Conservation (phyloP, 1,139 yeast genomes). For the Candida labiduridarum region DNA sequence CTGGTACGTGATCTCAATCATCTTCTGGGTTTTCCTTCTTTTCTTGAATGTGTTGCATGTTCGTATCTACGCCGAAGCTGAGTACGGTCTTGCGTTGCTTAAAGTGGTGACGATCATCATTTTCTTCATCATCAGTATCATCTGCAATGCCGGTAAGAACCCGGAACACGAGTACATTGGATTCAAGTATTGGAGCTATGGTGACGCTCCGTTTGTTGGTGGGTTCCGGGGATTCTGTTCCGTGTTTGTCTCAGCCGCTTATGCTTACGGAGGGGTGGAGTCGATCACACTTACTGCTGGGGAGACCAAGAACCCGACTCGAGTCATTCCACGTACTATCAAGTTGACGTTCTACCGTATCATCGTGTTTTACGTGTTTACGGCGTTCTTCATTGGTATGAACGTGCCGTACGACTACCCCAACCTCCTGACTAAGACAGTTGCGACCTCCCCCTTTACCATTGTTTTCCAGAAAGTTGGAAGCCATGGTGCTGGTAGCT, state of each 20-base stretch:
- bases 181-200: constrained; percentile 38
- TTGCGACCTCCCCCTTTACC: constrained; percentile 66
- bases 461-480: constrained; percentile 59
- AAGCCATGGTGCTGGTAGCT: constrained; percentile 46
- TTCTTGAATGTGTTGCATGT: too few relatives aligned
- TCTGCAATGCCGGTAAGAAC: too few relatives aligned
- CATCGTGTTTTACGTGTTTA: constrained; percentile 39
- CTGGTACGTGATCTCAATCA: too few relatives aligned
- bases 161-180: too few relatives aligned
- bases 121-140: too few relatives aligned
- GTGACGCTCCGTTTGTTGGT: constrained; percentile 45
- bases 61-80: too few relatives aligned
- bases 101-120: too few relatives aligned
- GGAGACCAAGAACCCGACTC: constrained; percentile 60
- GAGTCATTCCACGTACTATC: constrained; percentile 59
- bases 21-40: too few relatives aligned
- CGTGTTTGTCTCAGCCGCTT: constrained; percentile 56
- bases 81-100: too few relatives aligned
- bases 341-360: constrained; percentile 60
- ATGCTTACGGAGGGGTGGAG: constrained; percentile 72
- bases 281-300: constrained; percentile 68
- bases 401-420: constrained; percentile 46
- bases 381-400: constrained; percentile 50
- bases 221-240: constrained; percentile 44
- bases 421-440: constrained; percentile 38